Base-by-base conservation (phyloP, 2,329 filamentous ascomycete genomes). In the Talaromyces sp. region DNA sequence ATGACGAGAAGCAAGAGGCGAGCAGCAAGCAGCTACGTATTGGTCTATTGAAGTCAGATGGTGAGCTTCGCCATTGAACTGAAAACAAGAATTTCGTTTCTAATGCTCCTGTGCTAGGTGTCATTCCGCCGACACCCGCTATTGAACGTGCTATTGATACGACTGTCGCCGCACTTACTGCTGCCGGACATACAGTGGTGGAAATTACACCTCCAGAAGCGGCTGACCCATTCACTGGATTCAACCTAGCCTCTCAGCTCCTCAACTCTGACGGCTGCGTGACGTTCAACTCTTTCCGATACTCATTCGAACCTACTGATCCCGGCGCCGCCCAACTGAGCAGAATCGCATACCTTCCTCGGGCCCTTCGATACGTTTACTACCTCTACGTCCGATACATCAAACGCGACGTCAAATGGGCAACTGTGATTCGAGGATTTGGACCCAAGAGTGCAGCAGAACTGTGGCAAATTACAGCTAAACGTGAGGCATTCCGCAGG, bases 341-440 rank as follows among this genome's bases (percentile, higher is more conserved):
- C 62, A 87, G 84, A 70, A 88, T 93, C 73, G 92, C 93, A 81
- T 83, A 82, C 49, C 84, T 96, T 15, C 90, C 92, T 15, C 81
- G 87, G 7, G 87, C 90, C 4, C 73, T 96, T 70, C 92, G 92
- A 75, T 96, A 90, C 75, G 72, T 95, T n/a, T 92, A 96, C 80
- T 95, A 93, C 75, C 85, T 93, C 6, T 97, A 90, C 85, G 89
- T 95, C n/a, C 90, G 89, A 72, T 96, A 97, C 75, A 81, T 97
- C 67, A 86, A 88, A 62, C 80, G 87, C 11, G 93, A 97, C 74
- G 76, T 81, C 1, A 78, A 93, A 58, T 96, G 92, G 90, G 92
- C 93, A 0, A 89, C 87, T 0, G 78, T 97, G 6, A 80, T 97
- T 56, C 83, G 85, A 50, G 83, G 89, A 71, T 96, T 91, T 86